Evolutionary conservation across 1,284 basidiomycete genomes (phyloP).

Genomic region (Ceratobasidium sp.): DNA sequence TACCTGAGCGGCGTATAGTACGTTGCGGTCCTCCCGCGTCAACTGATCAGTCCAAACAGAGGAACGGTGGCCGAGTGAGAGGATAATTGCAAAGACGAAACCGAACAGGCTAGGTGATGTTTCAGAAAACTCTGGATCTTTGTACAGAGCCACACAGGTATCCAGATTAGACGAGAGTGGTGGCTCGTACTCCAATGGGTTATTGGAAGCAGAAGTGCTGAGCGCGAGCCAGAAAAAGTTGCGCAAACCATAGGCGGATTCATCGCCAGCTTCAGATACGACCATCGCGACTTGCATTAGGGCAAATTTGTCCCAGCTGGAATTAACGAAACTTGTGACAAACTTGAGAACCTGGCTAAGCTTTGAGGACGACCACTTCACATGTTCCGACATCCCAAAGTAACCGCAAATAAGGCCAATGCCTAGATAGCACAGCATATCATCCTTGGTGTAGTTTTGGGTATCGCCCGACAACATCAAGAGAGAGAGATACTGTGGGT

Average conservation of each 20-base stretch:
- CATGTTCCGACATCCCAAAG: background rate
- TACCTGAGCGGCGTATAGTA: conserved; percentile 13
- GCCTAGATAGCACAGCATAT: conserved; percentile 6
- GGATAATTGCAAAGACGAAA: background rate
- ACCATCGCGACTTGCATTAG: background rate
- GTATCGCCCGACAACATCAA: background rate
- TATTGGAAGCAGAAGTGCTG: background rate
- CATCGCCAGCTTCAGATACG: background rate
- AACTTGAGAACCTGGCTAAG: conserved; percentile 10
- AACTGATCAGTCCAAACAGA: background rate
- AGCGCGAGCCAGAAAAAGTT: background rate
- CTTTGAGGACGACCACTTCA: background rate
- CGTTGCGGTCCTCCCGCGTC: conserved; percentile 8
- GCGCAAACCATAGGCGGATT: background rate
- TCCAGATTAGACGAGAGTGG: background rate
- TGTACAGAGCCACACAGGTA: background rate
- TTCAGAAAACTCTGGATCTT: background rate
- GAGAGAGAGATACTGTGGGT: background rate
- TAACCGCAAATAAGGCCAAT: background rate
- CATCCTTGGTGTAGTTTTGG: background rate
- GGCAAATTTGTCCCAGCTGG: conserved; percentile 1
- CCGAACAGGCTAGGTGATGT: background rate
- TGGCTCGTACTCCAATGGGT: background rate
- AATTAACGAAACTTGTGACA: background rate
- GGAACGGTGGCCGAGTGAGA: conserved; percentile 11